A percentile compares a stretch with the other conserved stretches of the same genome.
Conservation (phyloP, 768 basidiomycete genomes). For the Pleurotus tuoliensis region DNA sequence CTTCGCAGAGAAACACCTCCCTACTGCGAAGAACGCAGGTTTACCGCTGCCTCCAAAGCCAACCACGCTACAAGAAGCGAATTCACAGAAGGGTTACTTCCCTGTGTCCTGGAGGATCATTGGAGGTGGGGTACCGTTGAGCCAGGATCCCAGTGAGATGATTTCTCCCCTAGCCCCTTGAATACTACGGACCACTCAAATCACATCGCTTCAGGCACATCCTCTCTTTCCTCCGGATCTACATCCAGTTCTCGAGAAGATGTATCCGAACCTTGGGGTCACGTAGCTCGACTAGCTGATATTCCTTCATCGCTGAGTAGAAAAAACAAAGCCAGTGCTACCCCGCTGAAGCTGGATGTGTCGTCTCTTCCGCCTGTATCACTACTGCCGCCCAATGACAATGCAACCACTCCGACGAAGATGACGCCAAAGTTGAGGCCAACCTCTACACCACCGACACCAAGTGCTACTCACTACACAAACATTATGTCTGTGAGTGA, state of each 20-base stretch:
- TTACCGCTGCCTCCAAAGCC: conserved; percentile 15
- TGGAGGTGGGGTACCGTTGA: conserved; percentile 73
- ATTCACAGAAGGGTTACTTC: conserved; percentile 46
- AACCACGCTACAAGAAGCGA: conserved; percentile 27
- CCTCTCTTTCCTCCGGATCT: background rate
- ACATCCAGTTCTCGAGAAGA: background rate
- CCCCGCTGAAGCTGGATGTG: conserved; percentile 1
- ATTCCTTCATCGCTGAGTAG: conserved; percentile 1
- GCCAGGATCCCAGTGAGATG: conserved; percentile 12
- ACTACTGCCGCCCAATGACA: background rate
- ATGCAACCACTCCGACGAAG: conserved; percentile 4
- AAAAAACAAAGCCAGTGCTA: background rate
- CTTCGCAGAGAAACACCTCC: background rate
- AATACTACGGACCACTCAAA: too few relatives aligned
- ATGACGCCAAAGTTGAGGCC: conserved; percentile 14
- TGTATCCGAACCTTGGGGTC: background rate
- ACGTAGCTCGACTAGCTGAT: background rate
- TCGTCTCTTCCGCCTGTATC: background rate
- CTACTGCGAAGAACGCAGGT: background rate
- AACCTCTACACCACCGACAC: conserved; percentile 19
- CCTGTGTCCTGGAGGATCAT: conserved; percentile 76
- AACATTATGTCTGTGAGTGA: conserved; percentile 16
- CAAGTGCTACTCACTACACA: conserved; percentile 13
- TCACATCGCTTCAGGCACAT: background rate
- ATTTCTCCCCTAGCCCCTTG: background rate